Base-by-base conservation (phyloP, 345 rosid species). In the Aquilaria sinensis region DNA sequence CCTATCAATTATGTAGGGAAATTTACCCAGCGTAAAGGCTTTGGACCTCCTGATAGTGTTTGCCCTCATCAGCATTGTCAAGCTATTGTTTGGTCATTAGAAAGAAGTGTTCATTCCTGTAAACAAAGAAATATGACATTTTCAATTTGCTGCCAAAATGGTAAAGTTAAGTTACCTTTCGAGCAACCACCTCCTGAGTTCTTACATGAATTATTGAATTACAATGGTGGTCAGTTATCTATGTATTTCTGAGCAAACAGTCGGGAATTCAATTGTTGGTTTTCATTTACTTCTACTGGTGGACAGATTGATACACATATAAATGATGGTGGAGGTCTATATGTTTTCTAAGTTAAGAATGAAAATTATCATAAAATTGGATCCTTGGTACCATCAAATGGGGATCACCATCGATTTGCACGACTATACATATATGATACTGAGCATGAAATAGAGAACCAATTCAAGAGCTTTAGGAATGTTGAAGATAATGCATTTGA, bases 141-240 rank as follows among this genome's bases (percentile, higher is more conserved):
- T 34, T 34, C 41, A 2, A 2, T 34, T 2, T 34, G 3, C 41
- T 34, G 41, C 41, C 41, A 34, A 6, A 34, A 34, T 34, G 41
- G 41, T 3, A 34, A 34, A 6, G 41, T 34, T 6, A 6, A 34
- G 6, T 6, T 34, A 6, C 41, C 41, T 34, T 34, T 34, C 41
- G 41, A 34, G 41, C 41, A 34, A 34, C 3, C 41, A 34, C 6
- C 41, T 2, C 6, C 93, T 84, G 64, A 85, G 97, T 65, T 91
- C 96, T 81, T 90, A 6, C 41, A 34, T 3, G 4, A 34, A 34
- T 34, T 34, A 6, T 34, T 34, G 41, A 6, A 34, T 34, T 2
- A 34, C 41, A 6, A 34, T 34, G 41, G 41, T 2, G 41, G 41
- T 34, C 41, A 6, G 41, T 34, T 34, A 34, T 34, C 41, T 6